These are phyloP conservation scores for Suillus plorans DNA, from an alignment of 768 basidiomycete species.

Conservation along the genomic window DNA sequence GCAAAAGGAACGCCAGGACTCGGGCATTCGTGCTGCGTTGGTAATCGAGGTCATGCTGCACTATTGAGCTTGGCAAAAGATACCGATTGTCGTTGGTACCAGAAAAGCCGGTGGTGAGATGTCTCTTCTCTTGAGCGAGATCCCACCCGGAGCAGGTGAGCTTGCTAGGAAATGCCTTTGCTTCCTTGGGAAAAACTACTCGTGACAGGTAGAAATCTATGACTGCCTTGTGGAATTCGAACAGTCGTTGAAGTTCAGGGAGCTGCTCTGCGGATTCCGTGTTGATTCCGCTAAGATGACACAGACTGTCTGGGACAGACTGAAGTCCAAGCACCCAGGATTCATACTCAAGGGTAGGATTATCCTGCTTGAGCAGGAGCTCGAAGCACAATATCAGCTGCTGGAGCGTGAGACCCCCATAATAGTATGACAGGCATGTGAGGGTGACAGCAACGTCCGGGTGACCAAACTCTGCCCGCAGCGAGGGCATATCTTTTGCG, in stretches of 20 bases:
- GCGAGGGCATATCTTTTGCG: constrained; percentile 37
- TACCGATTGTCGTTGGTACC: constrained; percentile 43
- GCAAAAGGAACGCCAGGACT: constrained; percentile 31
- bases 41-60: constrained; percentile 26
- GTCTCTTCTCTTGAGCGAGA: constrained; percentile 27
- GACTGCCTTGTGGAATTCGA: constrained; percentile 28
- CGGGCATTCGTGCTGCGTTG: constrained; percentile 47
- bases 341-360: constrained; percentile 32
- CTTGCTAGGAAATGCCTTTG: constrained; percentile 35
- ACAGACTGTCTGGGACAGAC: constrained; percentile 21
- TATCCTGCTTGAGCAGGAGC: constrained; percentile 26
- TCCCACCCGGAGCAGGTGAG: constrained; percentile 38
- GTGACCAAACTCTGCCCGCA: constrained; percentile 40
- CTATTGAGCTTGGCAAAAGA: constrained; percentile 34
- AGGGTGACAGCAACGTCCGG: constrained; percentile 35
- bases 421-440: constrained; percentile 39
- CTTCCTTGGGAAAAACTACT: constrained; percentile 38
- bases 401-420: constrained; percentile 30
- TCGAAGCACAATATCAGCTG: constrained; percentile 33
- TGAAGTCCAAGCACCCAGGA: constrained; percentile 26
- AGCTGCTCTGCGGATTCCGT: constrained; percentile 29
- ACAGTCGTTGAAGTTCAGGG: constrained; percentile 24
- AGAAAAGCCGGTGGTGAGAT: constrained; percentile 32
- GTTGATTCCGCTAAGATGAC: constrained; percentile 22
- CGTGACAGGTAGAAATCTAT: constrained; percentile 38